phyloP scores from a whole-genome alignment of 495 filamentous ascomycete genomes.

The Trichoderma virens region DNA sequence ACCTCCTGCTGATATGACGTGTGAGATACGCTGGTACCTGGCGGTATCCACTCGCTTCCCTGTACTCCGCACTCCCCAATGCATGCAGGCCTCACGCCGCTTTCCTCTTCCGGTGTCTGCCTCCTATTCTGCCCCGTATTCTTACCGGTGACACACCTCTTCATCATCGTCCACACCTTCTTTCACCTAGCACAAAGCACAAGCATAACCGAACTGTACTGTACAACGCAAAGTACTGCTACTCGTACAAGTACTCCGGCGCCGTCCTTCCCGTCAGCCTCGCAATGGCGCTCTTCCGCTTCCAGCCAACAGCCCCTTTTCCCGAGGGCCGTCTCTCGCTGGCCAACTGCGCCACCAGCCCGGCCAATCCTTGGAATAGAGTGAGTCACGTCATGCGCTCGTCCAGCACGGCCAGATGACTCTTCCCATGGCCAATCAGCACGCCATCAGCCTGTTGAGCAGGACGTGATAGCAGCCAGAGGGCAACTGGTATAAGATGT shows the following conservation, averaged over 20 bases:
- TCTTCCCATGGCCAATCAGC: constrained; percentile 12
- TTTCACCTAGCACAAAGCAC: neutral
- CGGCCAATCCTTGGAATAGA: constrained; percentile 1
- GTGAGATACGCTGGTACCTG: neutral
- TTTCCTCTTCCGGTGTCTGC: constrained; percentile 3
- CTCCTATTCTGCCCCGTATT: constrained; percentile 2
- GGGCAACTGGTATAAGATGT: neutral
- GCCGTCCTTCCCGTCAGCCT: neutral
- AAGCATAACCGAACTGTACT: too few relatives aligned
- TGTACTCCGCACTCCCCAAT: neutral
- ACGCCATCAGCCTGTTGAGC: neutral
- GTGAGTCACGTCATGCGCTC: constrained; percentile 9
- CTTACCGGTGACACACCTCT: constrained; percentile 1
- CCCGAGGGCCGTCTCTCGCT: neutral
- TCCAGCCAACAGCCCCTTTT: neutral
- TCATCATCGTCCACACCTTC: neutral
- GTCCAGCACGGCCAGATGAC: constrained; percentile 12
- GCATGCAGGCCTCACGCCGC: neutral
- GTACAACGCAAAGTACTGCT: neutral
- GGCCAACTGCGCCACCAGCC: constrained; percentile 5
- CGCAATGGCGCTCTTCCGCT: constrained; percentile 4
- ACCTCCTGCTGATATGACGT: neutral
- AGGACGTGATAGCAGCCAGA: neutral
- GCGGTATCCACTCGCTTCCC: neutral
- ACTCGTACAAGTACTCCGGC: neutral